A percentile compares a stretch with the other conserved stretches of the same genome.
phyloP scores from a whole-genome alignment of 1,284 basidiomycete genomes.

The Pulveroboletus ridleyi region DNA sequence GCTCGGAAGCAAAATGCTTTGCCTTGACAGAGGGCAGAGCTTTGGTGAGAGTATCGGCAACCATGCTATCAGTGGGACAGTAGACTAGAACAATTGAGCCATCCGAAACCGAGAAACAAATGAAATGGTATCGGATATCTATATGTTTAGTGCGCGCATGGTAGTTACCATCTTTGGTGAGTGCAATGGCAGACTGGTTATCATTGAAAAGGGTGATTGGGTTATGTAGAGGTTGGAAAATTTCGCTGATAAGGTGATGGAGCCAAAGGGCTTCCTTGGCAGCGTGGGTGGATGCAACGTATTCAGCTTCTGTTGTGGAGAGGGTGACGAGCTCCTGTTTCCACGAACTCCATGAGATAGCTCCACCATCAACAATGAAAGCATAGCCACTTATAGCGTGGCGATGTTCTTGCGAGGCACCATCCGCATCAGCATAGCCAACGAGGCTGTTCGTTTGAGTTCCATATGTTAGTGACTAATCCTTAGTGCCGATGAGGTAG shows the following conservation, averaged over 20 bases:
- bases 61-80: background rate
- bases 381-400: background rate
- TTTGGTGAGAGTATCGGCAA: slow-evolving; percentile 2
- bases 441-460: too few relatives aligned
- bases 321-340: slow-evolving; percentile 9
- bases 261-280: background rate
- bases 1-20: too few relatives aligned
- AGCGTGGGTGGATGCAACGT: too few relatives aligned
- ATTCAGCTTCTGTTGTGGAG: background rate
- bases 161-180: background rate
- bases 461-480: too few relatives aligned
- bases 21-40: background rate
- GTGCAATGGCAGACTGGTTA: background rate
- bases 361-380: slow-evolving; percentile 7
- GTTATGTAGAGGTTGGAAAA: fast-evolving
- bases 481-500: too few relatives aligned
- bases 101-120: background rate
- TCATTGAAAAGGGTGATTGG: background rate
- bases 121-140: background rate
- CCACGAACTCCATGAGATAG: background rate
- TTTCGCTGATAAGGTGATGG: background rate
- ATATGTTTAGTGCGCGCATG: background rate
- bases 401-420: background rate
- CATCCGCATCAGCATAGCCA: too few relatives aligned
- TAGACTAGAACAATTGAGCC: slow-evolving; percentile 1